A percentile compares a stretch with the other conserved stretches of the same genome.
Evolutionary conservation across 2,329 filamentous ascomycete species (phyloP).

Genomic region (Periconia sp.): DNA sequence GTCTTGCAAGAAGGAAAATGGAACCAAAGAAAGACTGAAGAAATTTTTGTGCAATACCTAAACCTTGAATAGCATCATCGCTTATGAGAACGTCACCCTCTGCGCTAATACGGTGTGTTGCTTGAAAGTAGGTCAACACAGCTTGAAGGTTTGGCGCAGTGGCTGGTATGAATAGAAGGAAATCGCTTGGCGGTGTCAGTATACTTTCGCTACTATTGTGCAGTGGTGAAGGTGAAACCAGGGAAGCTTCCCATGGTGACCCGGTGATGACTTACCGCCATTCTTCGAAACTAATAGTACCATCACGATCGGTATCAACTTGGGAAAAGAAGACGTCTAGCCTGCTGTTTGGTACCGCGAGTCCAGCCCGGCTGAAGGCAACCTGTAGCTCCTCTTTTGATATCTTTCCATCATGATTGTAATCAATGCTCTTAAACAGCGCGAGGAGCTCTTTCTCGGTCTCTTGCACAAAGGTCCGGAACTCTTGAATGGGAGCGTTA

Average conservation of each 20-base stretch:
- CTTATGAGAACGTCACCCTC: constrained; percentile 94
- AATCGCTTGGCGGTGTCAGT: constrained; percentile 64
- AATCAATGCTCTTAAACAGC: constrained; percentile 87
- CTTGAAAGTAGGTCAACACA: constrained; percentile 89
- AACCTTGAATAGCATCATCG: constrained; percentile 87
- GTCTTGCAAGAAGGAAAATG: constrained; percentile 69
- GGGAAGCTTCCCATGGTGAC: background rate
- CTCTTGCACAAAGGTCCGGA: constrained; percentile 83
- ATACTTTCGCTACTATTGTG: constrained; percentile 9
- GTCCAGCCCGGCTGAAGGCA: constrained; percentile 79
- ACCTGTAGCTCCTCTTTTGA: constrained; percentile 82
- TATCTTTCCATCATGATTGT: constrained; percentile 81
- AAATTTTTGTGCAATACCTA: constrained; percentile 81
- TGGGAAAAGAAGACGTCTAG: constrained; percentile 86
- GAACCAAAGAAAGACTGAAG: constrained; percentile 79
- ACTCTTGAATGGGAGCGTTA: constrained; percentile 65
- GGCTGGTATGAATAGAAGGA: constrained; percentile 84
- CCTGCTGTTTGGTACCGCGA: constrained; percentile 77
- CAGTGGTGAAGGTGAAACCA: background rate
- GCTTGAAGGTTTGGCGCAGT: constrained; percentile 75
- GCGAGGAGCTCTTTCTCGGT: constrained; percentile 83
- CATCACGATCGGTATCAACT: constrained; percentile 88
- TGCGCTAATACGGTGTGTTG: constrained; percentile 84
- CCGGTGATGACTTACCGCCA: constrained; percentile 75
- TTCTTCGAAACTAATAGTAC: constrained; percentile 86